Base-by-base conservation (phyloP, 371 early-diverging fungal genomes). In the Mortierella sp. region DNA sequence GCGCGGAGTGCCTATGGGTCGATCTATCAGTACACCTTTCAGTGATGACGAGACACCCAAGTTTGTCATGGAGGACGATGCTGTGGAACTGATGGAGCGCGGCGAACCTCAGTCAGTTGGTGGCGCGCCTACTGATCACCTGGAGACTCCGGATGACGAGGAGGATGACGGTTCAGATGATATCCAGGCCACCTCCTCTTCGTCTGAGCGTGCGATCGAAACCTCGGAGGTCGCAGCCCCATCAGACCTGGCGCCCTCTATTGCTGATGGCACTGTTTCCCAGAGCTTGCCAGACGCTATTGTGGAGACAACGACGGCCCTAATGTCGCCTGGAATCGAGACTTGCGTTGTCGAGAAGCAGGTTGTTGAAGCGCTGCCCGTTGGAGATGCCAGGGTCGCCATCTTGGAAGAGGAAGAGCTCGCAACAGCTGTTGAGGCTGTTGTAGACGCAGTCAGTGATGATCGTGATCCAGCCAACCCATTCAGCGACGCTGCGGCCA, bases 1-100 rank as follows among this genome's bases (percentile, higher is more conserved):
- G 70, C 86, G 86, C 0, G 86, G 86, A 43, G 82, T 85, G 0
- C 86, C 86, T 18, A 81, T 85, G 86, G 72, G 77, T 48, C 76
- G 82, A 32, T 82, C 86, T 3, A 85, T 85, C 68, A 82, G 79
- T 48, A 85, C 86, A 14, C 82, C 86, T 10, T 76, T 74, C 35
- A 85, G 82, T 11, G 82, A 85, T 21, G 82, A 82, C 4, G 86
- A 85, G 21, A 54, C 60, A 3, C 79, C 79, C n/a, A 81, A 76
- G 54, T 84, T 81, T 32, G 56, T 78, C n/a, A 54, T 85, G 56
- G 86, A 85, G 49, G 86, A 85, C 18, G 82, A 79, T 0, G 16
- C 77, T 24, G 86, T 72, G 12, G 86, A 85, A 18, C 32, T 79
- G 12, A 82, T 85, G 86, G 86, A 85, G 75, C 82, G 82, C 18